These are phyloP conservation scores for Paspalum notatum DNA, from an alignment of 176 grass and related monocot species.

Conservation along the genomic window DNA sequence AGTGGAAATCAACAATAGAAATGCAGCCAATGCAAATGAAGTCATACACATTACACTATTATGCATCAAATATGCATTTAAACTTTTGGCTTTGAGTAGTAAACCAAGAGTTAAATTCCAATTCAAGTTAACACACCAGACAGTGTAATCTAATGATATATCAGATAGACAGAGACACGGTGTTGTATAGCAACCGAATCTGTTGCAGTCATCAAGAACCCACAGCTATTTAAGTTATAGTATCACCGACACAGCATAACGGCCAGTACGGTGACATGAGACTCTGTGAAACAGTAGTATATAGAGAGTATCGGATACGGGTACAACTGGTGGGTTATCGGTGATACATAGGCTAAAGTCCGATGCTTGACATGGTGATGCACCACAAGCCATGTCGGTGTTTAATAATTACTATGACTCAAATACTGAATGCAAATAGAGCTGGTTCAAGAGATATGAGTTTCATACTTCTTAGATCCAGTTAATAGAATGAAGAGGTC, in stretches of 20 bases:
- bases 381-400: not conserved
- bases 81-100: not conserved
- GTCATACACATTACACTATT: not conserved
- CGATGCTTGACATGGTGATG: not conserved
- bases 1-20: slow-evolving; percentile 43
- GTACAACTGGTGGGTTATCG: too few relatives aligned
- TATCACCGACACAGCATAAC: too few relatives aligned
- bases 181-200: slow-evolving; percentile 5
- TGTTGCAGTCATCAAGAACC: not conserved
- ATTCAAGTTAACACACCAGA: not conserved
- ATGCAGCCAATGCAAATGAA: slow-evolving; percentile 30
- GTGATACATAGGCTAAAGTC: not conserved
- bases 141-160: slow-evolving; percentile 6
- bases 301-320: too few relatives aligned
- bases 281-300: too few relatives aligned
- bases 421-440: slow-evolving; percentile 23
- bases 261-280: too few relatives aligned
- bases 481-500: slow-evolving; percentile 24
- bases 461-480: slow-evolving; percentile 16
- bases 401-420: not conserved
- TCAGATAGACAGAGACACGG: not conserved
- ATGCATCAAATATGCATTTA: not conserved
- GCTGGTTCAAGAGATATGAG: not conserved
- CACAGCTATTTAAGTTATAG: not conserved
- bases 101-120: slow-evolving; percentile 17